Evolutionary conservation across 2,329 filamentous ascomycete species (phyloP), one percentile per base, ranked within the genome.

Genomic region (Alternaria sp.): DNA sequence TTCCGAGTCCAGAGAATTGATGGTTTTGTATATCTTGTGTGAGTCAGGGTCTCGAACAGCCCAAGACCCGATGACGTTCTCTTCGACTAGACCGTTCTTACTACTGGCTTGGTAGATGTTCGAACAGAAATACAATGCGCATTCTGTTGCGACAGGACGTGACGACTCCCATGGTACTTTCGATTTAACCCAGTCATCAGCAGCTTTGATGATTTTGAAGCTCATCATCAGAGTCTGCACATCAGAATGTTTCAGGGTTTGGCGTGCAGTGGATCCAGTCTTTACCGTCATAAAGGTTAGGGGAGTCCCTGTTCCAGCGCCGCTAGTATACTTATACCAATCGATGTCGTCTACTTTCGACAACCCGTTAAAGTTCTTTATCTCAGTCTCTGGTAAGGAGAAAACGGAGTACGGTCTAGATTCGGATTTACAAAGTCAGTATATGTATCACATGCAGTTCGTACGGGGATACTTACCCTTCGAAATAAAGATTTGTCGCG

Each of bases 81-180:
- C 62, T 5, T 58, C 10, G 4, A 62, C 9, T 26, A 56, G 6
- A 12, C 44, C 49, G 11, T 53, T 59, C 15, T 60, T 15, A 9
- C 45, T 64, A 9, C 44, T 57, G 21, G 61, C 26, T 36, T 60
- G 30, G 9, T 66, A 66, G 6, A 52, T 56, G 9, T 68, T 68
- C 12, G 63, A 52, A 28, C 63, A 68, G 6, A 64, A 28, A 25
- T 68, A 66, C 4, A 68, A 40, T 9, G 56, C 63, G 17, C 66
- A 68, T 21, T 68, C 66, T 15, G 63, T 68, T 11, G 61, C 66
- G 1, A 40, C 44, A 4, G 63, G 60, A 2, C 26, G 40, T 17
- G 61, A 46, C 11, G 36, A 36, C 3, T 66, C 53, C 61, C 66
- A 68, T 7, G 43, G 10, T 0, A 46, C n/a, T 7, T 57, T 32